Base-by-base conservation (phyloP, 2,329 filamentous ascomycete species). In the Curvularia sp. region DNA sequence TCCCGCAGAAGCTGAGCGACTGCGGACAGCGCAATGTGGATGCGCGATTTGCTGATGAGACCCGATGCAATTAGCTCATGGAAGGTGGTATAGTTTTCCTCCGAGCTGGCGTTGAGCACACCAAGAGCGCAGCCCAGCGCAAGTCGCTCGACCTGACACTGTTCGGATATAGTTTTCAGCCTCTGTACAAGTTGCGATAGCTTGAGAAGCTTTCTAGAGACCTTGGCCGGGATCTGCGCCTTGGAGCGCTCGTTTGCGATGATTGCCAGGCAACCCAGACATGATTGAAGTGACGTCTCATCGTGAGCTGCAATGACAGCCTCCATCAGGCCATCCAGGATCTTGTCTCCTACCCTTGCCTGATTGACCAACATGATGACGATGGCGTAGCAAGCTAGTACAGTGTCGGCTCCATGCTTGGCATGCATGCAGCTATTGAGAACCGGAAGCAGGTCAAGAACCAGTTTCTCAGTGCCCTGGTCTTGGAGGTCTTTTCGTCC, bases 381-480 rank as follows among this genome's bases (percentile, higher is more conserved):
- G 19, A 97, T 87, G 90, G 97, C 97, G 76, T 97, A 98, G 56
- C 91, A 93, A 15, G 90, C 93, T 59, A 96, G 85, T 64, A 93
- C 90, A 41, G 97, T 81, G 61, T 94, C 91, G 0, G 92, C 86
- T 0, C 89, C 87, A 60, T 89, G 87, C 68, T 88, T 88, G 80
- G 94, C 85, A 8, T 88, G 84, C 60, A 98, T 83, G 1, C 90
- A 91, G 63, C 91, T 88, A 59, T 92, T 90, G 30, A 99, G 82
- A 2, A 93, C 79, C 68, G 81, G 93, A 77, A 83, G 83, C 73
- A 85, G 87, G 70, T 80, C 87, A 21, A 96, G 80, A 13, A 98
- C 80, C 13, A 91, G 77, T 68, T 90, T 87, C 72, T 97, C 91
- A 65, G 93, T 89, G 67, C 92, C 91, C 70, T 95, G 89, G 66